A percentile compares a stretch with the other conserved stretches of the same genome.
These are phyloP conservation scores for Sphaerulina vaccinii DNA, from an alignment of 2,329 filamentous ascomycete genomes.

Conservation along the genomic window DNA sequence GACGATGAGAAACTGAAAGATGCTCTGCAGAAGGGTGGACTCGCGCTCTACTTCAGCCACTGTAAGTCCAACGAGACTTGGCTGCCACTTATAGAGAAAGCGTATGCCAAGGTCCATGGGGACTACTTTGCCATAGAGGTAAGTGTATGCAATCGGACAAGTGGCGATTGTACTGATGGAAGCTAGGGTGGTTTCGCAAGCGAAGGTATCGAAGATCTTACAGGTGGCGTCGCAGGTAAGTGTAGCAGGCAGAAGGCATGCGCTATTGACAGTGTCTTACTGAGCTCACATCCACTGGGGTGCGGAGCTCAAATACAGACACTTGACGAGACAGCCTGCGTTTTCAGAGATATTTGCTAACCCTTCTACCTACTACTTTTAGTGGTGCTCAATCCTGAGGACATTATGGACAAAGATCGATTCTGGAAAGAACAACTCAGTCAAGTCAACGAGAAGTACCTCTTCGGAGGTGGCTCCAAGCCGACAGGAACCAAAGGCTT, in stretches of 20 bases:
- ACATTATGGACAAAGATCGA: conserved; percentile 73
- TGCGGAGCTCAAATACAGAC: no score
- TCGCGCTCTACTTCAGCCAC: conserved; percentile 75
- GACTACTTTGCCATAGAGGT: conserved; percentile 77
- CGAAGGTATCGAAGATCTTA: conserved; percentile 60
- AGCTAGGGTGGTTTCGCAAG: conserved; percentile 70
- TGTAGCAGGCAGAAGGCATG: no score
- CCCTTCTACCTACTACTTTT: no score
- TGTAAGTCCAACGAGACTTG: conserved; percentile 78
- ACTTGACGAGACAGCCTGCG: no score
- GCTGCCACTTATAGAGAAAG: conserved; percentile 77
- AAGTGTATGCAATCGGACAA: no score
- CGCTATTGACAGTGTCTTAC: no score
- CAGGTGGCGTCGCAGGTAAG: conserved; percentile 65
- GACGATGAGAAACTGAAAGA: conserved; percentile 51
- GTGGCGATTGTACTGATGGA: no score
- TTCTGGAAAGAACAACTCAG: conserved; percentile 83
- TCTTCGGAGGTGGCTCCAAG: conserved; percentile 65
- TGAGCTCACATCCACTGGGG: no score
- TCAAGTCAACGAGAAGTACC: conserved; percentile 76
- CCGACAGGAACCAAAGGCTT: conserved; percentile 50
- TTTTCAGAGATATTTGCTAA: no score
- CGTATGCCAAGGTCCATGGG: conserved; percentile 80
- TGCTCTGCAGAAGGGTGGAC: conserved; percentile 69
- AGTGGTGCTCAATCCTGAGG: conserved; percentile 64